Conservation (phyloP, 2,329 filamentous ascomycete species). For the Fusarium subglutinans region DNA sequence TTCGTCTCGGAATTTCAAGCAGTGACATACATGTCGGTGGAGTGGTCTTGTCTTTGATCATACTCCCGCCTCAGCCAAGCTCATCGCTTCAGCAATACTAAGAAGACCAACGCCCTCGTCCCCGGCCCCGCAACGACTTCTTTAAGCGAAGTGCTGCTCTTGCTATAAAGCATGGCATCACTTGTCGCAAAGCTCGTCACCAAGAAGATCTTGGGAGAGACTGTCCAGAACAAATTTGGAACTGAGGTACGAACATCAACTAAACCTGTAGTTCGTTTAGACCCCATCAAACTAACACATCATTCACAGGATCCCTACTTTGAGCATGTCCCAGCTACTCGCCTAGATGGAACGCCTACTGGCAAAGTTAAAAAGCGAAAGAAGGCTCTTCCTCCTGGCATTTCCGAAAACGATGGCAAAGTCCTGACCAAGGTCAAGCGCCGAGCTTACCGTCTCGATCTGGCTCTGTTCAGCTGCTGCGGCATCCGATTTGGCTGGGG, state of each 20-base stretch:
- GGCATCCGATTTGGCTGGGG: slow-evolving; percentile 91
- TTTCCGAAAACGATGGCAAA: slow-evolving; percentile 82
- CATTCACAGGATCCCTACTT: slow-evolving; percentile 83
- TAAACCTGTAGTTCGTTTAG: neutral
- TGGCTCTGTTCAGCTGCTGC: slow-evolving; percentile 81
- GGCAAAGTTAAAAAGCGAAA: slow-evolving; percentile 84
- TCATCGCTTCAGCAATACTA: neutral
- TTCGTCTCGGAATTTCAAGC: slow-evolving; percentile 21
- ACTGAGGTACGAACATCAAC: slow-evolving; percentile 55
- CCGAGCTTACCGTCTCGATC: slow-evolving; percentile 86
- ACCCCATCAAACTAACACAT: slow-evolving; percentile 12
- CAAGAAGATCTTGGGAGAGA: slow-evolving; percentile 67
- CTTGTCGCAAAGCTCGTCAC: slow-evolving; percentile 63
- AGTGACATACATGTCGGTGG: slow-evolving; percentile 16
- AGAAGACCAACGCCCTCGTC: neutral
- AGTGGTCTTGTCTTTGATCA: neutral
- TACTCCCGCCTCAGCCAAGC: neutral
- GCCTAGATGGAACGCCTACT: slow-evolving; percentile 69
- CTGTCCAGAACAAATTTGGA: slow-evolving; percentile 66
- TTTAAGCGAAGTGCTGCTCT: neutral
- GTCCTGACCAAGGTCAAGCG: slow-evolving; percentile 88
- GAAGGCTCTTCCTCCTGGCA: slow-evolving; percentile 83
- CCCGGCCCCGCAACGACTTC: neutral
- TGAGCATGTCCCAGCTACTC: slow-evolving; percentile 80
- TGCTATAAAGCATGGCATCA: slow-evolving; percentile 57